Evolutionary conservation across 2,329 filamentous ascomycete genomes (phyloP).

Genomic region (Diplodia corticola): DNA sequence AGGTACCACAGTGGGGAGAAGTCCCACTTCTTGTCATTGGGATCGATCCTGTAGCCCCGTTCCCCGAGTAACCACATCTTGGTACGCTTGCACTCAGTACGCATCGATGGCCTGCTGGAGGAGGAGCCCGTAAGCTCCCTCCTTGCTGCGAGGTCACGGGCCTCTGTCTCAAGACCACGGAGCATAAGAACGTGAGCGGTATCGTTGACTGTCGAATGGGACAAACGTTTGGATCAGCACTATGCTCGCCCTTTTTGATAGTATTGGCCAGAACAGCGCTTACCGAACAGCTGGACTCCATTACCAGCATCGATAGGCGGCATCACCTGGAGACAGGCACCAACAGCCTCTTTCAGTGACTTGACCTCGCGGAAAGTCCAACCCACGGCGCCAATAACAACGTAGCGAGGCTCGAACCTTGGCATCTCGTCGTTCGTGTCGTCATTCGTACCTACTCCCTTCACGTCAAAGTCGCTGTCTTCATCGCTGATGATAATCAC

Average conservation of each 20-base stretch:
- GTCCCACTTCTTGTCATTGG: background rate
- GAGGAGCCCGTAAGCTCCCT: background rate
- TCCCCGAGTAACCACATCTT: background rate
- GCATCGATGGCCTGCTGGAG: background rate
- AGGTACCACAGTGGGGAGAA: slow-evolving; percentile 21
- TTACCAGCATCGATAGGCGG: slow-evolving; percentile 25
- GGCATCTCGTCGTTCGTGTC: background rate
- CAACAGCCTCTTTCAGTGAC: background rate
- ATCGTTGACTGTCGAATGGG: slow-evolving; percentile 10
- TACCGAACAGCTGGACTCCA: slow-evolving; percentile 23
- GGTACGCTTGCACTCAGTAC: background rate
- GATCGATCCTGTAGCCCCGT: background rate
- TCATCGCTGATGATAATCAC: background rate
- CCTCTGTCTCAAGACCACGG: background rate
- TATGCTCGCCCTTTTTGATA: background rate
- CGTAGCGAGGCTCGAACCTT: slow-evolving; percentile 3
- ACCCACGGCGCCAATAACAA: slow-evolving; percentile 2
- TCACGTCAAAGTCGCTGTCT: background rate
- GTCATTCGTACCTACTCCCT: background rate
- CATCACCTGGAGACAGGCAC: background rate
- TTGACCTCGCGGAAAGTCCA: slow-evolving; percentile 14
- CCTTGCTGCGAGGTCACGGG: too few relatives aligned
- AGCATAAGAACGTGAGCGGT: background rate
- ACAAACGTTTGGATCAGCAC: background rate
- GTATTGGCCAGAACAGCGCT: background rate